Percentiles rank a stretch among this genome's conserved stretches.
These are phyloP conservation scores for Grosmannia clavigera DNA, from an alignment of 2,329 filamentous ascomycete genomes.

Conservation along the genomic window DNA sequence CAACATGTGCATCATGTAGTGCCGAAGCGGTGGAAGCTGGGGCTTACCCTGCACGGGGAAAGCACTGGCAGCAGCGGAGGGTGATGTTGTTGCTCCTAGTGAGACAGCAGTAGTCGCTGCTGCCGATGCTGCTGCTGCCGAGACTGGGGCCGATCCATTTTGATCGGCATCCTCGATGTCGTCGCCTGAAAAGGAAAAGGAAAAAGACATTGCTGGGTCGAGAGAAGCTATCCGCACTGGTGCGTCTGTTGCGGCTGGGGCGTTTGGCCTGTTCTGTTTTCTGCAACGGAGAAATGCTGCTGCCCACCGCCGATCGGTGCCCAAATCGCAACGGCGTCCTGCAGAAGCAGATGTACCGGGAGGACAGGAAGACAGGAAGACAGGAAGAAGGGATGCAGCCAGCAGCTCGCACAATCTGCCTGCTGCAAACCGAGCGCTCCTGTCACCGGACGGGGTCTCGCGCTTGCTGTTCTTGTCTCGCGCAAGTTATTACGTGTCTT, in stretches of 20 bases:
- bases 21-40: constrained; percentile 40
- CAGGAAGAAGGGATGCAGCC: neutral
- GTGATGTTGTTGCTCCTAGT: constrained; percentile 8
- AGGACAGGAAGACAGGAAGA: neutral
- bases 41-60: constrained; percentile 52
- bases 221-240: neutral
- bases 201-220: constrained; percentile 16
- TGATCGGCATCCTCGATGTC: constrained; percentile 44
- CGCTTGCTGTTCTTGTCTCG: neutral
- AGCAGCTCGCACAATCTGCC: too few species aligned
- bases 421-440: neutral
- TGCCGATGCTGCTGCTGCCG: constrained; percentile 2
- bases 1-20: constrained; percentile 40
- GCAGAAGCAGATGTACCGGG: too few species aligned
- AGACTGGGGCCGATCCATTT: constrained; percentile 2
- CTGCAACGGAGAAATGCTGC: neutral
- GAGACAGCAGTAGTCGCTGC: constrained; percentile 13
- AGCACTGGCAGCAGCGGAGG: constrained; percentile 25
- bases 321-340: too few species aligned
- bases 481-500: neutral
- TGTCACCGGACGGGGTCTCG: neutral
- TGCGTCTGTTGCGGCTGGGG: neutral
- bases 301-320: too few species aligned
- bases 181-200: constrained; percentile 50
- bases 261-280: neutral